Evolutionary conservation across 352 stramenopile genomes (phyloP).

Genomic region (Peronospora farinosa): DNA sequence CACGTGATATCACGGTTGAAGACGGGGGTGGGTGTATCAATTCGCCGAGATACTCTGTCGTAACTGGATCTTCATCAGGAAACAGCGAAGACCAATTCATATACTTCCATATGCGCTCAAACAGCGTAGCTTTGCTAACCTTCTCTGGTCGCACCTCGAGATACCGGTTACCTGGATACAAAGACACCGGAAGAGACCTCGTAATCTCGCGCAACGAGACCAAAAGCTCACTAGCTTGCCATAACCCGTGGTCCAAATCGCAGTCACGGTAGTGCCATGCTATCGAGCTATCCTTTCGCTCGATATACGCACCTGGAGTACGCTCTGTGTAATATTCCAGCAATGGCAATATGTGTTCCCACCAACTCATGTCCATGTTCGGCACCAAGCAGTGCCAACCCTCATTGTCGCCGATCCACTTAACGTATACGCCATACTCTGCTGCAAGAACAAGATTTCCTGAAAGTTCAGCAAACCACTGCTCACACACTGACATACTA

Average conservation of each 20-base stretch:
- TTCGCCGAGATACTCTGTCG: slow-evolving; percentile 71
- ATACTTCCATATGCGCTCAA: slow-evolving; percentile 81
- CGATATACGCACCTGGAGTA: slow-evolving; percentile 77
- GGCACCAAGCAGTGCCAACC: slow-evolving; percentile 75
- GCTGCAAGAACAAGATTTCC: slow-evolving; percentile 65
- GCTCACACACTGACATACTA: slow-evolving; percentile 64
- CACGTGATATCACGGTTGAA: slow-evolving; percentile 42
- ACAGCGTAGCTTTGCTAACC: slow-evolving; percentile 72
- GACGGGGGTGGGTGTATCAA: slow-evolving; percentile 36
- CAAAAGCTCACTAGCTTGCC: slow-evolving; percentile 87
- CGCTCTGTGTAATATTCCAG: slow-evolving; percentile 82
- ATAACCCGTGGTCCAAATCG: slow-evolving; percentile 80
- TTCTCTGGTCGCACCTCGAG: slow-evolving; percentile 75
- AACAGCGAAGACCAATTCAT: slow-evolving; percentile 71
- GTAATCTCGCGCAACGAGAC: slow-evolving; percentile 74
- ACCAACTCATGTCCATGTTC: slow-evolving; percentile 76
- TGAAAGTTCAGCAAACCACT: slow-evolving; percentile 66
- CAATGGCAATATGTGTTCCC: slow-evolving; percentile 67
- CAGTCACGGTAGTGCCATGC: slow-evolving; percentile 89
- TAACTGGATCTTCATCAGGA: slow-evolving; percentile 54
- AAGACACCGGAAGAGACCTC: slow-evolving; percentile 57
- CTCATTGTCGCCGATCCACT: slow-evolving; percentile 57
- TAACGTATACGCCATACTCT: slow-evolving; percentile 78
- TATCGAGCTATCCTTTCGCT: slow-evolving; percentile 79
- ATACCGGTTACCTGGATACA: slow-evolving; percentile 70